These are phyloP conservation scores for Fusarium albidum DNA, from an alignment of 2,329 filamentous ascomycete genomes.

Conservation along the genomic window DNA sequence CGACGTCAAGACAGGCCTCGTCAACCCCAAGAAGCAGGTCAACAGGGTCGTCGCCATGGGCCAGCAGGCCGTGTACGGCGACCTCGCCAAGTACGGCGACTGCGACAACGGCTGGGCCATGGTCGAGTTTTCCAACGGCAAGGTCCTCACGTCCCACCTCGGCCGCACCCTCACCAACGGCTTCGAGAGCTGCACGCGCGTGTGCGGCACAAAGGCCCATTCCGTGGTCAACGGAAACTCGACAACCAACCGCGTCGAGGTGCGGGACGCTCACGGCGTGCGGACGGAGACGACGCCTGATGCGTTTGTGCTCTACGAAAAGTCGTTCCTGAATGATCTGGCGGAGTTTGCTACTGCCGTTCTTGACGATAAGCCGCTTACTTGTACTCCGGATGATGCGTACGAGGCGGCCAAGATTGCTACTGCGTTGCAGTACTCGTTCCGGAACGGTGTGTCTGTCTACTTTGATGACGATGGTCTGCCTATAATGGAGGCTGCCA, in stretches of 20 bases:
- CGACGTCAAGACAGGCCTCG: constrained; percentile 35
- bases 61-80: constrained; percentile 43
- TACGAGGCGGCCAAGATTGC: constrained; percentile 36
- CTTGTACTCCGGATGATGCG: constrained; percentile 32
- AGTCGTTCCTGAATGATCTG: constrained; percentile 32
- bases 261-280: constrained; percentile 17
- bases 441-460: constrained; percentile 34
- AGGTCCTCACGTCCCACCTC: constrained; percentile 44
- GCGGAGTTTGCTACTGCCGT: constrained; percentile 30
- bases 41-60: constrained; percentile 43
- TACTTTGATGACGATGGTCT: constrained; percentile 40
- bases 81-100: constrained; percentile 40
- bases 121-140: constrained; percentile 48
- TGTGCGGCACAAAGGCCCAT: constrained; percentile 47
- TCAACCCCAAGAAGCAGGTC: constrained; percentile 43
- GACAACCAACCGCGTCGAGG: constrained; percentile 21
- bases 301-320: constrained; percentile 32
- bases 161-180: constrained; percentile 47
- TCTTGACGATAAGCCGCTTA: constrained; percentile 30
- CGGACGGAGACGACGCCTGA: constrained; percentile 24
- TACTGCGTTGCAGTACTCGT: constrained; percentile 35
- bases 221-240: constrained; percentile 32
- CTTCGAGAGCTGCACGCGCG: constrained; percentile 45
- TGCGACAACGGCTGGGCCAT: constrained; percentile 46
- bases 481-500: constrained; percentile 26